Evolutionary conservation across 2,329 filamentous ascomycete species (phyloP).

Genomic region (Diaporthe citrichinensis): DNA sequence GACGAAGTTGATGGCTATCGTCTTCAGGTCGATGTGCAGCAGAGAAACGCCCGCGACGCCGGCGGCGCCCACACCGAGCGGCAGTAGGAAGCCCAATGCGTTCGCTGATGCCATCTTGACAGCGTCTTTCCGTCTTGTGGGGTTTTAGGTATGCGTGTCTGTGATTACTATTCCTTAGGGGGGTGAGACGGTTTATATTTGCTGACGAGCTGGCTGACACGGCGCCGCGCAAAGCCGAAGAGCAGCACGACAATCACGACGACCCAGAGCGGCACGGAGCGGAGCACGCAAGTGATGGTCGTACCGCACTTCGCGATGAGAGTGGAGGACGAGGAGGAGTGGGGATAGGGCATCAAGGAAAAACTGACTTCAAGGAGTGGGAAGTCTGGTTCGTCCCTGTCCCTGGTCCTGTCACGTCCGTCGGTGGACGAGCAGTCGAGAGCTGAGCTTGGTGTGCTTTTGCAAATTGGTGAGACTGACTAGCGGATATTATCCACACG

Average conservation of each 20-base stretch:
- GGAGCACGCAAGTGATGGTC: conserved; percentile 57
- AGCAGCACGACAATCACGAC: conserved; percentile 56
- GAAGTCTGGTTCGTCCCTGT: not conserved
- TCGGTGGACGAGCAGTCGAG: not conserved
- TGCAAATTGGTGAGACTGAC: conserved; percentile 20
- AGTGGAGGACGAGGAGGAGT: conserved; percentile 31
- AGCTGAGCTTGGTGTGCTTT: not conserved
- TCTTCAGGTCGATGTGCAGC: conserved; percentile 59
- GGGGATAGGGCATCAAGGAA: conserved; percentile 38
- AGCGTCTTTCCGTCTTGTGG: not conserved
- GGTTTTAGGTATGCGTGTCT: not conserved
- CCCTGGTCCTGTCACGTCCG: not conserved
- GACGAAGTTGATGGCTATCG: conserved; percentile 59
- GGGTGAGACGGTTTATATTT: not conserved
- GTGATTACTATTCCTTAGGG: not conserved
- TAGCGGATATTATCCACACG: not conserved
- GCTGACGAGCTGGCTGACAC: conserved; percentile 42
- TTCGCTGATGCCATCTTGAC: conserved; percentile 40
- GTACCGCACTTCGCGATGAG: conserved; percentile 59
- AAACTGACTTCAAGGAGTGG: not conserved
- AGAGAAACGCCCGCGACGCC: conserved; percentile 60
- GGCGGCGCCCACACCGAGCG: conserved; percentile 57
- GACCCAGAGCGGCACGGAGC: conserved; percentile 58
- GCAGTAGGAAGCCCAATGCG: conserved; percentile 50
- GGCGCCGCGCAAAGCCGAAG: conserved; percentile 52